These are phyloP conservation scores for Irpex sp. DNA, from an alignment of 1,284 basidiomycete genomes.

Conservation along the genomic window DNA sequence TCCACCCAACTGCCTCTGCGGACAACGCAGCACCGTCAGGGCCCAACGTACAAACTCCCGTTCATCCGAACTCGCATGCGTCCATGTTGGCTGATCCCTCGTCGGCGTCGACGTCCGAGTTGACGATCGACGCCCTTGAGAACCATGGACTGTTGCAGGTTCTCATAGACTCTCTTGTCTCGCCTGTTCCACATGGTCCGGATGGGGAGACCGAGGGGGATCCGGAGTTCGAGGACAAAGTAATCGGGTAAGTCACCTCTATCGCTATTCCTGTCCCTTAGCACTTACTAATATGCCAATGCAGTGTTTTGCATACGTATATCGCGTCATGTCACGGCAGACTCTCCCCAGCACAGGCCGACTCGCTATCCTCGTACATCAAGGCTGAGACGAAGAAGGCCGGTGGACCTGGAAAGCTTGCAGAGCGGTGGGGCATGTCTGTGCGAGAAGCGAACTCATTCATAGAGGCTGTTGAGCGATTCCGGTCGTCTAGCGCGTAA, in stretches of 20 bases:
- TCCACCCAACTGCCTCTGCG: slow-evolving; percentile 51
- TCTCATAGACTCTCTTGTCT: slow-evolving; percentile 41
- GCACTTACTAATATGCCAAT: background rate
- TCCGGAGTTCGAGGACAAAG: slow-evolving; percentile 80
- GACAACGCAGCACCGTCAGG: slow-evolving; percentile 3
- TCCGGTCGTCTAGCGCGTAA: background rate
- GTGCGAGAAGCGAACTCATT: slow-evolving; percentile 20
- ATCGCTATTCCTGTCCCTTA: background rate
- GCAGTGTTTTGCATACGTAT: slow-evolving; percentile 57
- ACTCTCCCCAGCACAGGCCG: slow-evolving; percentile 42
- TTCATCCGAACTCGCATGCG: slow-evolving; percentile 68
- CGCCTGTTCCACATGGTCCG: slow-evolving; percentile 58
- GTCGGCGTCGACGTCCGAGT: slow-evolving; percentile 45
- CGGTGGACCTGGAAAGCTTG: slow-evolving; percentile 18
- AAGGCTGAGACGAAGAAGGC: slow-evolving; percentile 17
- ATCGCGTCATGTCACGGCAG: slow-evolving; percentile 37
- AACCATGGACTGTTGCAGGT: slow-evolving; percentile 39
- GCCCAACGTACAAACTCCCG: slow-evolving; percentile 25
- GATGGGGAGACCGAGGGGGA: slow-evolving; percentile 74
- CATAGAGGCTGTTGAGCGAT: slow-evolving; percentile 16
- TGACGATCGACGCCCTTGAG: slow-evolving; percentile 47
- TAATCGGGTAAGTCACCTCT: slow-evolving; percentile 50
- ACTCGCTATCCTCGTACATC: slow-evolving; percentile 33
- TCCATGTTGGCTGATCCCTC: slow-evolving; percentile 49
- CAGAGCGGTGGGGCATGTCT: slow-evolving; percentile 22